Conservation (phyloP, 2,329 filamentous ascomycete species). For the Epichloe brachyelytri region DNA sequence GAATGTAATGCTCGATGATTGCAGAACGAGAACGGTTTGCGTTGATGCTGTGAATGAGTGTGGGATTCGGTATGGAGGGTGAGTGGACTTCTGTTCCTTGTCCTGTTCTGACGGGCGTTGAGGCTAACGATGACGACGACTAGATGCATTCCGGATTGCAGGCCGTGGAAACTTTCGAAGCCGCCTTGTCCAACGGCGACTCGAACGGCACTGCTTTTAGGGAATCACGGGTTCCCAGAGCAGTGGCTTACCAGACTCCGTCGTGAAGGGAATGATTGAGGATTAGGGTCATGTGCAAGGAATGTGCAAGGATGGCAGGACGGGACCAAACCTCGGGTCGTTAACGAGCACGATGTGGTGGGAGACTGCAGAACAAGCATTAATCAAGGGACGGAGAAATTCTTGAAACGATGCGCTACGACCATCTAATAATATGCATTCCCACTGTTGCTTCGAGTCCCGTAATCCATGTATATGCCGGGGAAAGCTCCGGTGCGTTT, state of each 20-base stretch:
- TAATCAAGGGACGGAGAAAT: not conserved
- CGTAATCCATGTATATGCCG: constrained; percentile 29
- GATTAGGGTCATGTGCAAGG: not conserved
- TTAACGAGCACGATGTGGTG: not conserved
- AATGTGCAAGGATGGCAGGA: not conserved
- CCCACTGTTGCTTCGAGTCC: constrained; percentile 16
- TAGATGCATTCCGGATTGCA: constrained; percentile 14
- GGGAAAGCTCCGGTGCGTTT: constrained; percentile 34
- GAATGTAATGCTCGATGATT: constrained; percentile 7
- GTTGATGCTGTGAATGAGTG: constrained; percentile 14
- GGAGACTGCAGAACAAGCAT: not conserved
- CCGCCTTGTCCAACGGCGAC: constrained; percentile 9
- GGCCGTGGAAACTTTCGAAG: constrained; percentile 7
- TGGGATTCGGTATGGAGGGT: constrained; percentile 14
- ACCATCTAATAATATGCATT: constrained; percentile 25
- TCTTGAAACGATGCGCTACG: not conserved
- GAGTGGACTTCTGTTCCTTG: not conserved
- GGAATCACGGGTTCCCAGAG: too few relatives aligned
- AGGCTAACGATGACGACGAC: not conserved
- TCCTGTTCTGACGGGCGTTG: not conserved
- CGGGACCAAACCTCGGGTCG: not conserved
- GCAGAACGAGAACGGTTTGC: constrained; percentile 14
- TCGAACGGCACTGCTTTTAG: not conserved
- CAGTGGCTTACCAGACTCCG: not conserved
- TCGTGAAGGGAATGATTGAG: not conserved